These are phyloP conservation scores for Henckelia pumila DNA, from an alignment of 257 asterid species.

Conservation along the genomic window DNA sequence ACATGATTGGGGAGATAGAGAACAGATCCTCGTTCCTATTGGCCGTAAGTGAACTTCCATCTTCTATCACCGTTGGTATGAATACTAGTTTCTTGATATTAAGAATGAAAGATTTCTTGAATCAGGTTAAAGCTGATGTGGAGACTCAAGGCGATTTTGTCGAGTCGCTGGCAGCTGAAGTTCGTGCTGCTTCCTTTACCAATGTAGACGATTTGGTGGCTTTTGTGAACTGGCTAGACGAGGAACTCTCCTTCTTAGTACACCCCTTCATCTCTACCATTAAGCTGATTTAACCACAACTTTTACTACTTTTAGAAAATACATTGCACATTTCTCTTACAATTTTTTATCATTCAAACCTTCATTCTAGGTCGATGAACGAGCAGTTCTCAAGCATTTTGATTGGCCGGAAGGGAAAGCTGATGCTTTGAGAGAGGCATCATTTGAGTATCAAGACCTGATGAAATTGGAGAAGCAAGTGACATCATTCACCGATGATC, in stretches of 20 bases:
- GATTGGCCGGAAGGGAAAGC: conserved; percentile 99
- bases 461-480: conserved; percentile 81
- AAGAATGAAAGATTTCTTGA: conserved; percentile 22
- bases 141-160: conserved; percentile 96
- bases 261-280: conserved; percentile 10
- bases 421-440: conserved; percentile 90
- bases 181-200: conserved; percentile 72
- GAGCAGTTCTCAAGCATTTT: conserved; percentile 92
- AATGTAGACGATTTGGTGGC: conserved; percentile 71
- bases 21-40: conserved; percentile 84
- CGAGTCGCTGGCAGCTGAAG: conserved; percentile 85
- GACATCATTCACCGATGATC: conserved; percentile 72
- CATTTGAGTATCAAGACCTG: conserved; percentile 90
- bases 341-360: conserved; percentile 3
- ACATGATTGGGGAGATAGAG: conserved; percentile 96
- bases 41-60: conserved; percentile 57
- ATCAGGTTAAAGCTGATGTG: conserved; percentile 97
- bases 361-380: conserved; percentile 82
- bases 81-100: conserved; percentile 20
- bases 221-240: conserved; percentile 95
- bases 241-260: conserved; percentile 91
- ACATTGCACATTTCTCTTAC: neutral
- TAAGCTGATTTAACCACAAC: conserved; percentile 1
- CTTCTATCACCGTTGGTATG: neutral
- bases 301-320: neutral